Conservation (phyloP, 2,329 filamentous ascomycete species). For the Byssochlamys sp. region DNA sequence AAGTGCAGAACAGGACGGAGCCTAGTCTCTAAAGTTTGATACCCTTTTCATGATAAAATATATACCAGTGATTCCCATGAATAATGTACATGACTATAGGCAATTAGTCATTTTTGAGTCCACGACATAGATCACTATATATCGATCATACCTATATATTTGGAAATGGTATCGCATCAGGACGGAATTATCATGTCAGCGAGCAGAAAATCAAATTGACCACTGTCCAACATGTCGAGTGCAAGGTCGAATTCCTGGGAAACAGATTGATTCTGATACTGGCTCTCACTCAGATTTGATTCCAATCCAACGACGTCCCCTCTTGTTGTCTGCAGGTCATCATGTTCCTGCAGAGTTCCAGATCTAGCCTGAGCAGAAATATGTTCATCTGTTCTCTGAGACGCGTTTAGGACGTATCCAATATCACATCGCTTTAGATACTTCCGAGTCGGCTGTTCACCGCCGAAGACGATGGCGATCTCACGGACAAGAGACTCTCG, state of each 20-base stretch:
- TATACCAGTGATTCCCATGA: not conserved
- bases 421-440: conserved; percentile 17
- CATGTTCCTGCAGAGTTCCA: not conserved
- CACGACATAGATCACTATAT: not conserved
- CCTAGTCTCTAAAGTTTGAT: not conserved
- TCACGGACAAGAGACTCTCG: conserved; percentile 13
- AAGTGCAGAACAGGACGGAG: not conserved
- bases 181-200: not conserved
- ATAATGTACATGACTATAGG: not conserved
- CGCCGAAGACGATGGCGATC: conserved; percentile 17
- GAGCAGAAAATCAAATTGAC: not conserved
- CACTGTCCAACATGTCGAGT: not conserved
- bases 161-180: not conserved
- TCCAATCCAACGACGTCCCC: not conserved
- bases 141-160: not conserved
- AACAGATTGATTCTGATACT: not conserved
- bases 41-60: not conserved
- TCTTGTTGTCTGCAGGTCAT: not conserved
- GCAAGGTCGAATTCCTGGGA: not conserved
- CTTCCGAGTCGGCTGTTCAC: conserved; percentile 16
- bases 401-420: conserved; percentile 9
- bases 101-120: not conserved
- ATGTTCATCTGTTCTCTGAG: not conserved
- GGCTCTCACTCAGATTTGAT: not conserved
- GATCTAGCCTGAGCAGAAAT: not conserved